Conservation (phyloP, 2,329 filamentous ascomycete species). For the Hypoxylon sp. region DNA sequence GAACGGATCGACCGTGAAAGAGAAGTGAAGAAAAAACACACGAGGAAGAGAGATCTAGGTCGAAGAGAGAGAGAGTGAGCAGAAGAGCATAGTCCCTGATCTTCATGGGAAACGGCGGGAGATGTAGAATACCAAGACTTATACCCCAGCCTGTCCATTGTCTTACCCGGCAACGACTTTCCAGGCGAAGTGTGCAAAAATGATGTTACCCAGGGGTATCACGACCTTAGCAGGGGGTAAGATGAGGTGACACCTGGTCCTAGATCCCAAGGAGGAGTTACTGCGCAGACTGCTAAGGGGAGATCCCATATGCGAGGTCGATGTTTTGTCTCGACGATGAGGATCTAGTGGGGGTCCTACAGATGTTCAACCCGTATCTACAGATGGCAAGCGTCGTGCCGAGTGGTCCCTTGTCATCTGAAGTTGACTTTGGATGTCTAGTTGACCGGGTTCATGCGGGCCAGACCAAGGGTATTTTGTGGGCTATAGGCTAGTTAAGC, state of each 20-base stretch:
- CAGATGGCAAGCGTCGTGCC: slow-evolving; percentile 31
- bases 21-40: slow-evolving; percentile 32
- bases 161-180: slow-evolving; percentile 22
- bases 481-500: slow-evolving; percentile 10
- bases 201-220: slow-evolving; percentile 37
- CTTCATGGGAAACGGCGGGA: slow-evolving; percentile 28
- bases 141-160: slow-evolving; percentile 30
- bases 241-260: slow-evolving; percentile 31
- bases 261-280: slow-evolving; percentile 21
- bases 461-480: slow-evolving; percentile 12
- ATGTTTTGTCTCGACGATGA: slow-evolving; percentile 25
- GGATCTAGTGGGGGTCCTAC: slow-evolving; percentile 26
- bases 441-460: slow-evolving; percentile 32
- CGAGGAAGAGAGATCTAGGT: slow-evolving; percentile 27
- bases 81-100: slow-evolving; percentile 36
- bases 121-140: slow-evolving; percentile 41
- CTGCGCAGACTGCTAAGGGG: slow-evolving; percentile 19
- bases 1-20: slow-evolving; percentile 43
- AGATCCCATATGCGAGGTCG: slow-evolving; percentile 30
- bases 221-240: slow-evolving; percentile 19
- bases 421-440: slow-evolving; percentile 36
- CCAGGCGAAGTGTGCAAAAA: slow-evolving; percentile 20
- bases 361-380: slow-evolving; percentile 18
- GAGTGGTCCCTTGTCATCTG: slow-evolving; percentile 38
- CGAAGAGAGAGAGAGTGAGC: slow-evolving; percentile 29